These are phyloP conservation scores for Thermomyces lanuginosus DNA, from an alignment of 2,329 filamentous ascomycete genomes.

Conservation along the genomic window DNA sequence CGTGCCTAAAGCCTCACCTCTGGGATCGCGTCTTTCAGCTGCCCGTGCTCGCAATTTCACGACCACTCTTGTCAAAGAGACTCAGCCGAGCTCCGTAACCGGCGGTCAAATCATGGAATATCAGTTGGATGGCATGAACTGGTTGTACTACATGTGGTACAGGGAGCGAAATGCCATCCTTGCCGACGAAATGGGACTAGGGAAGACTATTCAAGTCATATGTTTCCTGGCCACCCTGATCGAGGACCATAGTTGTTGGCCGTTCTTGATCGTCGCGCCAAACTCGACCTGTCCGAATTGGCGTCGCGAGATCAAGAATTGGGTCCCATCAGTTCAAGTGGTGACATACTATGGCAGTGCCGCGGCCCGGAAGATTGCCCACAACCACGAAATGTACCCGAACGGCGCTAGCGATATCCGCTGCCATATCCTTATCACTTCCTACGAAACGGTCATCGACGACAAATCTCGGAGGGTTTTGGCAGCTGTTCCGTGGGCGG, in stretches of 20 bases:
- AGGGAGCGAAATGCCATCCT: constrained; percentile 70
- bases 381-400: constrained; percentile 74
- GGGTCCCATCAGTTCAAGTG: constrained; percentile 70
- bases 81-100: constrained; percentile 57
- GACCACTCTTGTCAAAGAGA: constrained; percentile 46
- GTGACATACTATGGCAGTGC: constrained; percentile 82
- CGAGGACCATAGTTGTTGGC: constrained; percentile 59
- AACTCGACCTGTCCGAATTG: constrained; percentile 96
- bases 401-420: constrained; percentile 46
- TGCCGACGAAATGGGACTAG: constrained; percentile 95
- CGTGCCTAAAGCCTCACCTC: constrained; percentile 34
- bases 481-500: constrained; percentile 60
- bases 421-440: constrained; percentile 86
- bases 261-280: constrained; percentile 82
- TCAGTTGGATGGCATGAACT: constrained; percentile 83
- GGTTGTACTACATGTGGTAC: constrained; percentile 85
- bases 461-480: constrained; percentile 51
- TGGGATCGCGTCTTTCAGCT: constrained; percentile 52
- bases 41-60: constrained; percentile 52
- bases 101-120: constrained; percentile 83
- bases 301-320: constrained; percentile 88
- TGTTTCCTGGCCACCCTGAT: constrained; percentile 60
- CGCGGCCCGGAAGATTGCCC: constrained; percentile 57
- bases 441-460: constrained; percentile 77
- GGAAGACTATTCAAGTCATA: constrained; percentile 91